Evolutionary conservation across 352 stramenopile species (phyloP).

Genomic region (Pythium chondricola): DNA sequence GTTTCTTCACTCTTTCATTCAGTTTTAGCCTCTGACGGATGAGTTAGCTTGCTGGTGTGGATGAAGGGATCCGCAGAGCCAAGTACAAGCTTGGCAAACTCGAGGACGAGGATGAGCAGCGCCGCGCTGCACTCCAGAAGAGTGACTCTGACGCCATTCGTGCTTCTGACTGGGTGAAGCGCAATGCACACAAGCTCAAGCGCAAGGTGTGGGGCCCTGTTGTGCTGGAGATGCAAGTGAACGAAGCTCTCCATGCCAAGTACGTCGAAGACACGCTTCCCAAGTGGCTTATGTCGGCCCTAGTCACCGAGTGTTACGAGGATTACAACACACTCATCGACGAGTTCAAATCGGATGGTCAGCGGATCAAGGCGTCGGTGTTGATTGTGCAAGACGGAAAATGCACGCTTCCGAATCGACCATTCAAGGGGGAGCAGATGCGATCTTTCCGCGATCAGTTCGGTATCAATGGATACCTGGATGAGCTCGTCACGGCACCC

Average conservation of each 20-base stretch:
- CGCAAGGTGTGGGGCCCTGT: conserved; percentile 80
- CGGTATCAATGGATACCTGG: conserved; percentile 69
- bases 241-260: conserved; percentile 70
- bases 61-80: conserved; percentile 48
- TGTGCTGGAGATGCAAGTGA: conserved; percentile 80
- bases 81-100: conserved; percentile 53
- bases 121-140: conserved; percentile 46
- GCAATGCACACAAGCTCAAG: conserved; percentile 58
- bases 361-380: conserved; percentile 59
- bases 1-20: background rate
- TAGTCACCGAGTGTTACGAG: conserved; percentile 74
- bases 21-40: too few species aligned
- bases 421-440: conserved; percentile 59
- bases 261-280: conserved; percentile 82
- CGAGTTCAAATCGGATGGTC: conserved; percentile 50
- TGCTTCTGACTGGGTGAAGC: conserved; percentile 70
- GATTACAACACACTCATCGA: conserved; percentile 77
- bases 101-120: conserved; percentile 72
- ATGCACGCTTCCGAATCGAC: conserved; percentile 40
- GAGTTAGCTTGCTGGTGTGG: conserved; percentile 31
- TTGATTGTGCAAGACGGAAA: conserved; percentile 59
- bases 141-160: conserved; percentile 66
- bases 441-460: conserved; percentile 37
- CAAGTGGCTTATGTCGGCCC: conserved; percentile 65
- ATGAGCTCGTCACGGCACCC: conserved; percentile 79